phyloP scores from a whole-genome alignment of 768 basidiomycete genomes.

The Boletus edulis region DNA sequence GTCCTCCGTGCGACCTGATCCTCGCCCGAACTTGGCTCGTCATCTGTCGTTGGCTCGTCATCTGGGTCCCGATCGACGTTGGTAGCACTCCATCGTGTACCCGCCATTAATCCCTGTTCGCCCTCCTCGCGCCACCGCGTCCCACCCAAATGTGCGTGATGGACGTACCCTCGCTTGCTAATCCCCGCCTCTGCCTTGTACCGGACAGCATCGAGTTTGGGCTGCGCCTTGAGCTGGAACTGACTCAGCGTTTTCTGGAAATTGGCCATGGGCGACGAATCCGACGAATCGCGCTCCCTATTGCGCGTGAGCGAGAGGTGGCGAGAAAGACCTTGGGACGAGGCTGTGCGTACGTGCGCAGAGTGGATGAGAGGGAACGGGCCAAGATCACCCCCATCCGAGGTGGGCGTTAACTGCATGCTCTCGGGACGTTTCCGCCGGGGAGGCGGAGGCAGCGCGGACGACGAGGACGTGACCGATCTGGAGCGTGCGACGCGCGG shows the following conservation, averaged over 20 bases:
- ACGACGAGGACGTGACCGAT: slow-evolving; percentile 44
- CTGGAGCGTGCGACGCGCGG: slow-evolving; percentile 50
- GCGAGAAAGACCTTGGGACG: slow-evolving; percentile 33
- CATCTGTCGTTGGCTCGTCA: slow-evolving; percentile 24
- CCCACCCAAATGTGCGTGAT: slow-evolving; percentile 28
- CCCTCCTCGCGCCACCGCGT: slow-evolving; percentile 34
- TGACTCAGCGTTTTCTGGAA: slow-evolving; percentile 45
- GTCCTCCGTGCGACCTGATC: slow-evolving; percentile 5
- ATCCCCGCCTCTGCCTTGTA: slow-evolving; percentile 74
- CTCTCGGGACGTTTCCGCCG: slow-evolving; percentile 62
- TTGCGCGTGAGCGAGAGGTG: slow-evolving; percentile 38
- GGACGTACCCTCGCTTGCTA: slow-evolving; percentile 56
- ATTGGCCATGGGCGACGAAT: slow-evolving; percentile 34
- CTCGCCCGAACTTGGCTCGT: slow-evolving; percentile 23
- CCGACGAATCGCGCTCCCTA: slow-evolving; percentile 15
- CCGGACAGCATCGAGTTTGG: slow-evolving; percentile 57
- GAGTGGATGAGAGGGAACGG: no score
- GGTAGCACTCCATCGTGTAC: slow-evolving; percentile 32
- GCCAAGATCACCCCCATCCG: slow-evolving; percentile 9
- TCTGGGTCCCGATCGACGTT: slow-evolving; percentile 20
- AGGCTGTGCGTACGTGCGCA: slow-evolving; percentile 15
- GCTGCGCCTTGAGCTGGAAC: slow-evolving; percentile 43
- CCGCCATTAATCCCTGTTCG: slow-evolving; percentile 38
- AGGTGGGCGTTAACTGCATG: slow-evolving; percentile 43
- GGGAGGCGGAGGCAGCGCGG: slow-evolving; percentile 42